Base-by-base conservation (phyloP, 768 basidiomycete species). In the Lentinula sp. region DNA sequence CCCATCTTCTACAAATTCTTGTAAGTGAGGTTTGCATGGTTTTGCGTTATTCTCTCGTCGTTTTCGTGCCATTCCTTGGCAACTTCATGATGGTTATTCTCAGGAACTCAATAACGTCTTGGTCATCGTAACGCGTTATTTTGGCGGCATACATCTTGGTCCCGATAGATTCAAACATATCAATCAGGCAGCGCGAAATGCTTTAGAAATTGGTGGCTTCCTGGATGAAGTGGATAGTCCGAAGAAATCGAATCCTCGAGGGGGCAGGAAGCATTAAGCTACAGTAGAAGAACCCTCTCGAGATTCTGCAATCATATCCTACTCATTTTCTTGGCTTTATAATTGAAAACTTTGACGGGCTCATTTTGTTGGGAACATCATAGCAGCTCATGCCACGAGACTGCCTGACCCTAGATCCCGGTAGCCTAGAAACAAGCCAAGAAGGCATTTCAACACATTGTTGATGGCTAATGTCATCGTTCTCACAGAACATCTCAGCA, bases 121-220 rank as follows among this genome's bases (percentile, higher is more conserved):
- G 1, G 89, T 99, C 15, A 76, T 98, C 18, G 96, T 99, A 11
- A 93, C 95, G 3, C 86, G 96, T 42, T 96, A 93, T 74, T 98
- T 91, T 69, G 96, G 96, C 13, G 96, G 96, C 0, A 88, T 89
- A 11, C 90, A 92, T 63, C 79, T 99, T 1, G 95, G 93, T 3
- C 87, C 94, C 0, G 95, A 95, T 69, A 77, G 89, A 39, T 93
- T 89, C 74, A 90, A 91, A 69, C 93, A 96, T 67, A 98, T 99
- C 71, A 98, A 96, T 68, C 92, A 95, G 70, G 93, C 93, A 3
- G 96, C 95, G 1, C 82, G 96, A 21, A 91, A 93, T 67, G 95
- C 95, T 1, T 78, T 98, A 5, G 92, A 96, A 48, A 64, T 86
- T 0, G 96, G 91, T 9, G 95, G 95, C 0, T 93, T 98, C 70